Conservation (phyloP, 2,329 filamentous ascomycete species). For the Acrodontium crateriforme region DNA sequence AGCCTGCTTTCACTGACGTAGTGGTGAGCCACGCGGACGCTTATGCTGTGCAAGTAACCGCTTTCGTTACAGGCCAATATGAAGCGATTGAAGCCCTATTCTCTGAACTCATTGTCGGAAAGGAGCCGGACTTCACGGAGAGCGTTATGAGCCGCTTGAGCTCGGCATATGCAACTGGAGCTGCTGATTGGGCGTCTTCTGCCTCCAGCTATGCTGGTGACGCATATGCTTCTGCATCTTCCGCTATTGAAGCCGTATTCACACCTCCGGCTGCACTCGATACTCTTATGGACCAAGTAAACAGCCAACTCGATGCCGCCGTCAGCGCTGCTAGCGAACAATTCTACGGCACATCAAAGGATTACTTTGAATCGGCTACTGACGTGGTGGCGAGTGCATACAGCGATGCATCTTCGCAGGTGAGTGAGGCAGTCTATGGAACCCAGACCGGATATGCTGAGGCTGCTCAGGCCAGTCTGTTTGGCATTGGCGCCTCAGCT, state of each 20-base stretch:
- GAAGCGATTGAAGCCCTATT: constrained; percentile 57
- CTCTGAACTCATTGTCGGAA: constrained; percentile 61
- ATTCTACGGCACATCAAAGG: constrained; percentile 43
- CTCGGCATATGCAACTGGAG: constrained; percentile 56
- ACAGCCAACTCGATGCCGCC: constrained; percentile 42
- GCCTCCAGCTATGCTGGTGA: constrained; percentile 40
- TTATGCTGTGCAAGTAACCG: constrained; percentile 50
- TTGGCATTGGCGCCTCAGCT: constrained; percentile 41
- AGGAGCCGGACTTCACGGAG: constrained; percentile 69
- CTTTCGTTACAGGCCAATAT: constrained; percentile 50
- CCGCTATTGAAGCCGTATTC: constrained; percentile 35
- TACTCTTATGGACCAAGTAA: constrained; percentile 42
- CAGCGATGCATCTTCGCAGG: constrained; percentile 27
- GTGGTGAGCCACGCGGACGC: constrained; percentile 39
- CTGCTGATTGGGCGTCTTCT: constrained; percentile 41
- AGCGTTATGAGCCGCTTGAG: constrained; percentile 61
- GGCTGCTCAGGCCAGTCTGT: constrained; percentile 39
- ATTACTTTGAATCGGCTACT: constrained; percentile 39
- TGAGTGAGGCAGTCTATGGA: constrained; percentile 43
- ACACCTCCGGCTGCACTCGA: constrained; percentile 46
- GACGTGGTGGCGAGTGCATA: constrained; percentile 40
- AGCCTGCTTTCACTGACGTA: constrained; percentile 36
- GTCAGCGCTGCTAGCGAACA: constrained; percentile 45
- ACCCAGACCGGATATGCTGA: constrained; percentile 38
- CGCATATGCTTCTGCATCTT: constrained; percentile 33